These are phyloP conservation scores for Macrolepiota fuliginosa DNA, from an alignment of 768 basidiomycete species.

Conservation along the genomic window DNA sequence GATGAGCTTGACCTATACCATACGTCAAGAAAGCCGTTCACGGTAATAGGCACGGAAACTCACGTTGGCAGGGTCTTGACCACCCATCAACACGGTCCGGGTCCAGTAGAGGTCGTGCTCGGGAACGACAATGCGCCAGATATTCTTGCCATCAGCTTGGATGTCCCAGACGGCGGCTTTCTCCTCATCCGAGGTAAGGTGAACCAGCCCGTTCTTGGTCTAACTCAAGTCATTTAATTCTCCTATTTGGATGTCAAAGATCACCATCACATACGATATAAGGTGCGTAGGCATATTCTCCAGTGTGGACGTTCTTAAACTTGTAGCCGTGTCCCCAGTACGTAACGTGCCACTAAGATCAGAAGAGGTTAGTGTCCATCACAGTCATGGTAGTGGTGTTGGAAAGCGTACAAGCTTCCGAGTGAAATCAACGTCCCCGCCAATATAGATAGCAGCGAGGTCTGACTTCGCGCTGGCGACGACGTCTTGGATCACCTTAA, in stretches of 20 bases:
- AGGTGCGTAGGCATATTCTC: background rate
- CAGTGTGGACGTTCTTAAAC: background rate
- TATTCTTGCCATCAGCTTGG: background rate
- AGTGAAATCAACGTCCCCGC: background rate
- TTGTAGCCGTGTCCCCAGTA: background rate
- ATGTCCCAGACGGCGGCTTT: background rate
- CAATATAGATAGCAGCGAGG: background rate
- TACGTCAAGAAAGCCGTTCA: background rate
- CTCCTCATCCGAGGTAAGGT: background rate
- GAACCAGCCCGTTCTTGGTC: background rate
- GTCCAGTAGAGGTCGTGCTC: background rate
- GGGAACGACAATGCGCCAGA: background rate
- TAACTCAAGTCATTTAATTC: background rate
- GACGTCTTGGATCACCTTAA: background rate
- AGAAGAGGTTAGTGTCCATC: no score
- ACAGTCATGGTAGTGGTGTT: background rate
- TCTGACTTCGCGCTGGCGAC: background rate
- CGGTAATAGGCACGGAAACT: background rate
- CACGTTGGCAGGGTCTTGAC: background rate
- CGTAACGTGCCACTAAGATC: background rate
- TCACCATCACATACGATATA: background rate
- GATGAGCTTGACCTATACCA: background rate
- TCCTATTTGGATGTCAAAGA: background rate
- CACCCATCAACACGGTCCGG: background rate
- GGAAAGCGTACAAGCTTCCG: background rate